These are phyloP conservation scores for Yarrowia sp. DNA, from an alignment of 805 yeast species.

Conservation along the genomic window DNA sequence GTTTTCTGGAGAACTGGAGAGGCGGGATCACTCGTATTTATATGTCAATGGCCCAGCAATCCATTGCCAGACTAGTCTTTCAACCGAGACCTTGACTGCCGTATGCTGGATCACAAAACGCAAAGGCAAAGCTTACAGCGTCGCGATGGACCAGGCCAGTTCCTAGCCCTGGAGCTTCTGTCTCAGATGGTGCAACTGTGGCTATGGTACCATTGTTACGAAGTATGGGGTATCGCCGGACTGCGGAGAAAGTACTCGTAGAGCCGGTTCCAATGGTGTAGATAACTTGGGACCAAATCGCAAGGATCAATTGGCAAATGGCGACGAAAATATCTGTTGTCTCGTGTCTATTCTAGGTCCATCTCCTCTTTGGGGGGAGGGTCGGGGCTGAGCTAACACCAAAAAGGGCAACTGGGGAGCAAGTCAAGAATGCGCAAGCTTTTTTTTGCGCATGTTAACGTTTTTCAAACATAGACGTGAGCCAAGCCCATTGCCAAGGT, in stretches of 20 bases:
- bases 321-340: background rate
- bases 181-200: background rate
- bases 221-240: background rate
- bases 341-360: background rate
- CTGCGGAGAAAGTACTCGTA: background rate
- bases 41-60: slow-evolving; percentile 14
- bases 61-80: background rate
- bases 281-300: background rate
- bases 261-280: background rate
- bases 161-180: slow-evolving; percentile 22
- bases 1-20: background rate
- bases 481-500: background rate
- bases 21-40: slow-evolving; percentile 16
- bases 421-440: slow-evolving; percentile 22
- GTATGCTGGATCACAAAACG: slow-evolving; percentile 5
- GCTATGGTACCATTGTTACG: background rate
- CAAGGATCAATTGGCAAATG: background rate
- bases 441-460: background rate
- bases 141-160: slow-evolving; percentile 2
- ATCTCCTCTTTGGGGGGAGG: slow-evolving; percentile 1
- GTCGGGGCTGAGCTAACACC: slow-evolving; percentile 18
- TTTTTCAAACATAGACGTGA: background rate
- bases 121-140: slow-evolving; percentile 17
- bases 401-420: slow-evolving; percentile 22
- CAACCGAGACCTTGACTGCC: slow-evolving; percentile 6